phyloP scores from a whole-genome alignment of 2,329 filamentous ascomycete species.

The Dothistroma septosporum region DNA sequence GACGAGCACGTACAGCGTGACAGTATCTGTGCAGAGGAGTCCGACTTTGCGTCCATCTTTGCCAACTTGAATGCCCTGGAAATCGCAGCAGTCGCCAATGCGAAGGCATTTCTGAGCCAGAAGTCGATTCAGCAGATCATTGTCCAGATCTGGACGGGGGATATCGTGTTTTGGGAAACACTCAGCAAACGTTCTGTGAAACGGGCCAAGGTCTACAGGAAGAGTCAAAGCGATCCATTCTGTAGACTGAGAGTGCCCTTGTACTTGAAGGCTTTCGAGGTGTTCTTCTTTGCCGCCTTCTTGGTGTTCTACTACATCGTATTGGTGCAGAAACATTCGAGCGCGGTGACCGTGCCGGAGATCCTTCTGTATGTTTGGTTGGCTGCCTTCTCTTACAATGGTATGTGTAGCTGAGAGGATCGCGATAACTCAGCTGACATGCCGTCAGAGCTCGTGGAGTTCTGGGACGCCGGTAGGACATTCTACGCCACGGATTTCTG shows the following conservation, averaged over 20 bases:
- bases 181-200: slow-evolving; percentile 71
- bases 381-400: slow-evolving; percentile 81
- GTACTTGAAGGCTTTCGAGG: slow-evolving; percentile 81
- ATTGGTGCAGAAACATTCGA: slow-evolving; percentile 64
- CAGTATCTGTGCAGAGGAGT: slow-evolving; percentile 12
- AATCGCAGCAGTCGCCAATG: slow-evolving; percentile 74
- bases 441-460: slow-evolving; percentile 59
- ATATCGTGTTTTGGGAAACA: slow-evolving; percentile 81
- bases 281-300: slow-evolving; percentile 73
- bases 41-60: slow-evolving; percentile 59
- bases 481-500: slow-evolving; percentile 83
- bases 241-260: slow-evolving; percentile 73
- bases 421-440: not conserved
- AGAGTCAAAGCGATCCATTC: slow-evolving; percentile 63
- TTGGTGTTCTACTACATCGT: slow-evolving; percentile 82
- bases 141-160: slow-evolving; percentile 78
- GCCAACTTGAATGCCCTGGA: slow-evolving; percentile 79
- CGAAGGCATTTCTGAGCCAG: slow-evolving; percentile 81
- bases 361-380: slow-evolving; percentile 79
- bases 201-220: slow-evolving; percentile 71
- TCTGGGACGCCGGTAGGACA: slow-evolving; percentile 77
- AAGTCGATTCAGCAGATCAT: slow-evolving; percentile 77
- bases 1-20: slow-evolving; percentile 21
- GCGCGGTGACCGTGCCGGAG: slow-evolving; percentile 65
- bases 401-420: slow-evolving; percentile 37